Percentiles rank a stretch among this genome's conserved stretches.
These are phyloP conservation scores for Pythium sp. DNA, from an alignment of 352 stramenopile genomes.

Conservation along the genomic window DNA sequence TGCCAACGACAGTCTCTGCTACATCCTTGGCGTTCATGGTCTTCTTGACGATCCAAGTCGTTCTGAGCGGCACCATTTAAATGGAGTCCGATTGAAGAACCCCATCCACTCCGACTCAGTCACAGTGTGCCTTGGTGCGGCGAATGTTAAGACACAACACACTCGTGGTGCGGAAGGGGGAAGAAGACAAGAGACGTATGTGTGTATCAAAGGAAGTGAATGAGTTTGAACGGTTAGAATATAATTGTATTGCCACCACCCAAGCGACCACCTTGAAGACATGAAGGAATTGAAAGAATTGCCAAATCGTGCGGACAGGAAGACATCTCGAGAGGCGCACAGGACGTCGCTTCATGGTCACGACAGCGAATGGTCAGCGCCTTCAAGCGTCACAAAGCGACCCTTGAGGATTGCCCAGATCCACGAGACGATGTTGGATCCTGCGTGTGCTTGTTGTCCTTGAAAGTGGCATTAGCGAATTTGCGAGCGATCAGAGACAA, in stretches of 20 bases:
- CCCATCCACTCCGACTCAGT: background rate
- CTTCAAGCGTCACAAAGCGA: background rate
- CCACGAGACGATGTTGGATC: background rate
- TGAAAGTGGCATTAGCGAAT: background rate
- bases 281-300: background rate
- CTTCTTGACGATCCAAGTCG: slow-evolving; percentile 82
- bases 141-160: background rate
- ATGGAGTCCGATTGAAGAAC: background rate
- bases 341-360: slow-evolving; percentile 3
- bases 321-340: background rate
- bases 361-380: background rate
- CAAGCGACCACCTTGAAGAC: background rate
- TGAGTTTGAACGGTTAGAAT: slow-evolving; percentile 12
- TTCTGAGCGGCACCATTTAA: slow-evolving; percentile 51
- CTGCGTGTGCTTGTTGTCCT: background rate
- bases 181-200: background rate
- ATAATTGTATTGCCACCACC: slow-evolving; percentile 13
- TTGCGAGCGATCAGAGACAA: background rate
- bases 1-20: slow-evolving; percentile 61
- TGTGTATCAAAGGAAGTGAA: slow-evolving; percentile 9
- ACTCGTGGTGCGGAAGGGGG: background rate
- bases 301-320: background rate
- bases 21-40: slow-evolving; percentile 77
- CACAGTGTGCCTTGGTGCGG: background rate
- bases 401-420: background rate